Percentiles rank a stretch among this genome's conserved stretches.
phyloP scores from a whole-genome alignment of 1,284 basidiomycete species.

The Gastroboletus turbinatus region DNA sequence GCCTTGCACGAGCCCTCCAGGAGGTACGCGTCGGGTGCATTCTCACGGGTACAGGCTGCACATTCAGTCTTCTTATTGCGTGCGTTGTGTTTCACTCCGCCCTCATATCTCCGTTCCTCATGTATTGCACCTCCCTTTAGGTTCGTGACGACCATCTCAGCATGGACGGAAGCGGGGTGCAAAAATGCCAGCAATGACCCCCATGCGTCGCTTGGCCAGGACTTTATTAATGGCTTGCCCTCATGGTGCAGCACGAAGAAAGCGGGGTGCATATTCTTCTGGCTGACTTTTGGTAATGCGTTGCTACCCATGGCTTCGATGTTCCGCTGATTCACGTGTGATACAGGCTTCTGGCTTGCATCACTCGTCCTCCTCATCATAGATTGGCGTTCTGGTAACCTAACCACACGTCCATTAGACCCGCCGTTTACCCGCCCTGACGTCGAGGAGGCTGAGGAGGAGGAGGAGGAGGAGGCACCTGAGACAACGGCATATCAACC shows the following conservation, averaged over 20 bases:
- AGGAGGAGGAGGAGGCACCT: constrained; percentile 43
- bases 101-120: constrained; percentile 12
- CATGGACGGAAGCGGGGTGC: constrained; percentile 82
- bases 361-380: constrained; percentile 61
- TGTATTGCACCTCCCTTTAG: constrained; percentile 36
- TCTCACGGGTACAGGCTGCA: constrained; percentile 65
- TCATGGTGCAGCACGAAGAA: constrained; percentile 91
- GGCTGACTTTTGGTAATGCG: constrained; percentile 67
- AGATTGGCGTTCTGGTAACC: constrained; percentile 73
- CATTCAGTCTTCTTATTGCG: constrained; percentile 71
- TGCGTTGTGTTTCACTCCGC: constrained; percentile 39
- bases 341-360: constrained; percentile 63
- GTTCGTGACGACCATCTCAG: constrained; percentile 71
- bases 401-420: constrained; percentile 52
- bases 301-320: constrained; percentile 9
- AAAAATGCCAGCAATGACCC: constrained; percentile 78
- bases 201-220: constrained; percentile 64
- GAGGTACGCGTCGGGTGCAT: constrained; percentile 83
- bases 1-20: constrained; percentile 74
- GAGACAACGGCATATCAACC: constrained; percentile 48
- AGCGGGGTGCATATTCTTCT: constrained; percentile 83
- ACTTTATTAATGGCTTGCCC: constrained; percentile 64
- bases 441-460: constrained; percentile 42
- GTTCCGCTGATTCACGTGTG: constrained; percentile 6
- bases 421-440: constrained; percentile 64